phyloP scores from a whole-genome alignment of 2,329 filamentous ascomycete genomes.

The Scedosporium boydii region DNA sequence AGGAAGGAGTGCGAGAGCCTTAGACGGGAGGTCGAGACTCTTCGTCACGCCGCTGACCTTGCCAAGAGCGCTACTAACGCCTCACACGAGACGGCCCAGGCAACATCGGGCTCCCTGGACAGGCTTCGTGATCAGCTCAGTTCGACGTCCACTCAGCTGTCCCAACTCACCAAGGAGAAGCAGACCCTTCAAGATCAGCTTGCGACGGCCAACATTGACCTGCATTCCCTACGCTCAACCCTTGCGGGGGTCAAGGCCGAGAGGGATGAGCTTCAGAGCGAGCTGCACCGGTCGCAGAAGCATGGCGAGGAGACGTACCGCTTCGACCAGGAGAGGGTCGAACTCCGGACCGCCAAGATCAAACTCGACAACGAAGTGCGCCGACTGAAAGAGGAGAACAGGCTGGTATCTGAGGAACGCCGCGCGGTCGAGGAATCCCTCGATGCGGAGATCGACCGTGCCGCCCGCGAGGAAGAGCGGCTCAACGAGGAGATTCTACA shows the following conservation, averaged over 20 bases:
- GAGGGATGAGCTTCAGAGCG: conserved; percentile 55
- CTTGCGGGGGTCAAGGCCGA: conserved; percentile 52
- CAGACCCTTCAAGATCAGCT: conserved; percentile 55
- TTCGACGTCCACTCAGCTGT: conserved; percentile 49
- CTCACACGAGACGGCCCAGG: conserved; percentile 23
- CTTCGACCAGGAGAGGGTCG: conserved; percentile 59
- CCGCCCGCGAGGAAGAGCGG: conserved; percentile 55
- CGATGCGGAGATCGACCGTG: conserved; percentile 56
- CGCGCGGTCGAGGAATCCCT: conserved; percentile 52
- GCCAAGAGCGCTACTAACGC: conserved; percentile 18
- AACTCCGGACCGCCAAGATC: conserved; percentile 57
- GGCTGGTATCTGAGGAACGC: conserved; percentile 44
- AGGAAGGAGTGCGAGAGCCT: conserved; percentile 18
- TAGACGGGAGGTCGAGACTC: conserved; percentile 27
- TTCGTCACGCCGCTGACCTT: conserved; percentile 16
- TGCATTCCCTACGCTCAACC: conserved; percentile 47
- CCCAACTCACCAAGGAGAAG: conserved; percentile 49
- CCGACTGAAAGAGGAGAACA: conserved; percentile 55
- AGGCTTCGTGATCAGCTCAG: conserved; percentile 46
- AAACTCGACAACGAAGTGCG: conserved; percentile 60
- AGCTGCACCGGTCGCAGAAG: conserved; percentile 45
- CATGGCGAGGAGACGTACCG: conserved; percentile 50
- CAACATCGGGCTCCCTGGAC: conserved; percentile 33
- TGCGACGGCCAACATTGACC: conserved; percentile 46
- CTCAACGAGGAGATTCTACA: conserved; percentile 44